These are phyloP conservation scores for Malus orientalis DNA, from an alignment of 306 rosid genomes.

Conservation along the genomic window DNA sequence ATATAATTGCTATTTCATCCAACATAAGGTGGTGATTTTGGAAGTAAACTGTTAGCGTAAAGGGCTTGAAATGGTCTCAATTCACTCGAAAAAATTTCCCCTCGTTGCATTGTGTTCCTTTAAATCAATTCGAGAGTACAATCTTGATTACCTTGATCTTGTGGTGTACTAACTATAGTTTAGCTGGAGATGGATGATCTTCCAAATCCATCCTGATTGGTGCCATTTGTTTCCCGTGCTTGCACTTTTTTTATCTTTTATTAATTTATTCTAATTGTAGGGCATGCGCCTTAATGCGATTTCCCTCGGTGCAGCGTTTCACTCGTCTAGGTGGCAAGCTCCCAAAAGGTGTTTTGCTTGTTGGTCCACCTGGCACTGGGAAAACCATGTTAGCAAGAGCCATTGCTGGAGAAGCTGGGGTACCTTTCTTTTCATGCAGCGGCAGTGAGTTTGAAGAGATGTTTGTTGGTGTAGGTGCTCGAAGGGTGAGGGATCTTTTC, in stretches of 20 bases:
- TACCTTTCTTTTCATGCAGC: conserved; percentile 90
- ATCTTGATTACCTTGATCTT: neutral
- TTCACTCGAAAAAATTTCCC: neutral
- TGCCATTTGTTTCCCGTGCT: neutral
- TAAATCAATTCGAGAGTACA: neutral
- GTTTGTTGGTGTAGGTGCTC: conserved; percentile 97
- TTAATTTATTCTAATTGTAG: neutral
- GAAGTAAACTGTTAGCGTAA: neutral
- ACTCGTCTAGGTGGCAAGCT: conserved; percentile 97
- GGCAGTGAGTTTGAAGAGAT: conserved; percentile 97
- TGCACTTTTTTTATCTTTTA: neutral
- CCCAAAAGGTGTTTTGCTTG: conserved; percentile 91
- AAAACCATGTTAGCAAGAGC: conserved; percentile 97
- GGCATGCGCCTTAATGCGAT: conserved; percentile 1
- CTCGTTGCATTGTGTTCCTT: neutral
- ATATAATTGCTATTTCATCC: neutral
- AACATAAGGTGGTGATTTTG: neutral
- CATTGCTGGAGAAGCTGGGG: conserved; percentile 96
- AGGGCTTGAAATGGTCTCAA: neutral
- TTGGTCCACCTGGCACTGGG: conserved; percentile 96
- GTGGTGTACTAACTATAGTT: neutral
- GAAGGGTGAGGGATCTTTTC: conserved; percentile 86
- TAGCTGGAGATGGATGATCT: neutral
- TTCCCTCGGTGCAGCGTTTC: conserved; percentile 64
- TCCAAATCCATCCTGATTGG: neutral